These are phyloP conservation scores for Peniophora sp. DNA, from an alignment of 1,284 basidiomycete genomes.

Conservation along the genomic window DNA sequence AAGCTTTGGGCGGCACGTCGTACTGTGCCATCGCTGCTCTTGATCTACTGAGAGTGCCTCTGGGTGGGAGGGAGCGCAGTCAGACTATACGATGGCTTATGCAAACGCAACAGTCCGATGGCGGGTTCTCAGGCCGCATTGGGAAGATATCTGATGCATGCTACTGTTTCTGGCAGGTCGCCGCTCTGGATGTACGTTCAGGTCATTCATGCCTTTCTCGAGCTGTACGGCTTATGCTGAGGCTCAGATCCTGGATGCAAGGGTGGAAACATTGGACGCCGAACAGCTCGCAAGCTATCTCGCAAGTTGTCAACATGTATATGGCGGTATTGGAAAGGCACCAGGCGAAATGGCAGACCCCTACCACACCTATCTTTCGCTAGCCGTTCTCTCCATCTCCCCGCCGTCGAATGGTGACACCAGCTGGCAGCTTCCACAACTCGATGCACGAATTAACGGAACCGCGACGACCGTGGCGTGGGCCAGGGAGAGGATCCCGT, in stretches of 20 bases:
- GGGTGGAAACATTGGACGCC: constrained; percentile 43
- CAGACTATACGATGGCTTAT: constrained; percentile 72
- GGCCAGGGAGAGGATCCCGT: constrained; percentile 46
- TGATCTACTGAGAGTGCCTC: constrained; percentile 34
- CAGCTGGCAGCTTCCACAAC: constrained; percentile 47
- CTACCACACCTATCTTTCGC: constrained; percentile 84
- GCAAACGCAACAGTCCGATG: constrained; percentile 47
- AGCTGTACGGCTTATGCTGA: not conserved
- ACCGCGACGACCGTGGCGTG: constrained; percentile 54
- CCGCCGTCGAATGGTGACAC: constrained; percentile 30
- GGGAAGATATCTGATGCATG: constrained; percentile 85
- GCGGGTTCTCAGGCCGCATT: constrained; percentile 83
- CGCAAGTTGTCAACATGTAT: constrained; percentile 70
- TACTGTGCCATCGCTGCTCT: constrained; percentile 86
- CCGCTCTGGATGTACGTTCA: constrained; percentile 59
- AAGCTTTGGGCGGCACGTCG: constrained; percentile 90
- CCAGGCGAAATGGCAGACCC: constrained; percentile 81
- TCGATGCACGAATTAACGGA: constrained; percentile 70
- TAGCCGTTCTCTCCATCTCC: constrained; percentile 73
- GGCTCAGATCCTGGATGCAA: constrained; percentile 55
- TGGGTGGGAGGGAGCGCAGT: constrained; percentile 36
- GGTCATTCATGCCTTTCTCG: not conserved
- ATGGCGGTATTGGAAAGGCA: constrained; percentile 80
- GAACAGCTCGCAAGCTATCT: constrained; percentile 56
- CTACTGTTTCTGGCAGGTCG: constrained; percentile 93